phyloP scores from a whole-genome alignment of 2,329 filamentous ascomycete genomes.

The Plenodomus biglobosus region DNA sequence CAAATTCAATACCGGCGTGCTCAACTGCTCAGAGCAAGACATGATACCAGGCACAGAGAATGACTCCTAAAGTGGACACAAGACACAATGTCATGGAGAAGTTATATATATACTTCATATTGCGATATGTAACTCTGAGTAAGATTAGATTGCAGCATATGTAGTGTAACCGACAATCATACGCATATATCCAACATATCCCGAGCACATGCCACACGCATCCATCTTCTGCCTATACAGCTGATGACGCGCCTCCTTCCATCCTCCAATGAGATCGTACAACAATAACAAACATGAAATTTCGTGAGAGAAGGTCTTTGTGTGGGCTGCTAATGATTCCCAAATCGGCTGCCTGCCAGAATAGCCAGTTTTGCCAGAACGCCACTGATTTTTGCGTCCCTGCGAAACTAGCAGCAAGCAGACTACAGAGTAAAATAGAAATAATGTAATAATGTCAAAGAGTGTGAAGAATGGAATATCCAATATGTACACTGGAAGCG shows the following conservation, averaged over 20 bases:
- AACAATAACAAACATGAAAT: slow-evolving; percentile 11
- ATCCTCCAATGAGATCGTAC: slow-evolving; percentile 9
- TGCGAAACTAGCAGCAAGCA: slow-evolving; percentile 13
- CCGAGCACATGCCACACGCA: slow-evolving; percentile 7
- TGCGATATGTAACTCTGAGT: slow-evolving; percentile 10
- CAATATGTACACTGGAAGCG: slow-evolving; percentile 22
- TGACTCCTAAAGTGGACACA: not conserved
- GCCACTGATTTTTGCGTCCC: slow-evolving; percentile 12
- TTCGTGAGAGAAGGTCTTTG: slow-evolving; percentile 16
- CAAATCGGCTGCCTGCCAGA: not conserved
- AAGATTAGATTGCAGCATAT: slow-evolving; percentile 11
- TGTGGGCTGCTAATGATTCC: not conserved
- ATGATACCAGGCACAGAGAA: not conserved
- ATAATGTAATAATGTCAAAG: slow-evolving; percentile 23
- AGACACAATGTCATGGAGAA: not conserved
- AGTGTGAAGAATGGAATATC: slow-evolving; percentile 10
- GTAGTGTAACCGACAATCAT: slow-evolving; percentile 8
- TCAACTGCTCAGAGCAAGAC: not conserved
- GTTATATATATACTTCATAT: slow-evolving; percentile 7
- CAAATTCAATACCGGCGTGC: not conserved
- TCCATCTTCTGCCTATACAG: slow-evolving; percentile 5
- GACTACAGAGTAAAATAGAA: slow-evolving; percentile 10
- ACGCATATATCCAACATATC: slow-evolving; percentile 8
- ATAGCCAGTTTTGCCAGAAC: slow-evolving; percentile 4
- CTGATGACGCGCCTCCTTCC: slow-evolving; percentile 1